Evolutionary conservation across 2,329 filamentous ascomycete species (phyloP), one percentile per base, ranked within the genome.

Genomic region (Cytospora leucostoma): DNA sequence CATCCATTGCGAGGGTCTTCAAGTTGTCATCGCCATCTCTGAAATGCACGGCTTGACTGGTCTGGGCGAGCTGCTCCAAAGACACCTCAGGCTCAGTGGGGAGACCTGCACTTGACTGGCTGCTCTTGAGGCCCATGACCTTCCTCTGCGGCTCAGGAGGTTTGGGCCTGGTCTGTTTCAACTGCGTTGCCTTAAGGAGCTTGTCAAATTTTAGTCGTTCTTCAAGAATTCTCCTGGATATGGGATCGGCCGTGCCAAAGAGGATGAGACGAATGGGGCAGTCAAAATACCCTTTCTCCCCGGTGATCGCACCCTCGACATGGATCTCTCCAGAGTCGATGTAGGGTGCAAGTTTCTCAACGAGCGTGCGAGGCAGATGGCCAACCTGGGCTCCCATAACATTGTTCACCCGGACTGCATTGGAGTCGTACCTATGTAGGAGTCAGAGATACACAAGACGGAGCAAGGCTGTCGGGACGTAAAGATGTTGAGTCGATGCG

Each of bases 351-450:
- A 97, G 77, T 74, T 90, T 94, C n/a, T 80, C 77, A 0, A 88
- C 91, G 27, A 92, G 71, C 1, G 76, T 79, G 13, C 85, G 80
- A 7, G 90, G 89, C 49, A 96, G 79, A 74, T 96, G 92, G 0
- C 92, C 92, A 69, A 96, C 91, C 70, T 96, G 92, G 8, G 75
- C 73, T 17, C 86, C 84, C 71, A 90, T 83, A 15, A 93, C 90
- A 73, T 95, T 96, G 69, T 90, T 82, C 1, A 96, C 85, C 6
- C 86, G 84, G 63, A 96, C 92, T 0, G 92, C 92, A 75, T 95
- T 95, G 7, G 68, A 67, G 71, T 95, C 91, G 71, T 89, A 91
- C 68, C 61, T 65, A 47, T 19, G 47, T 4, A 12, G n/a, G 13
- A 47, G 47, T 56, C 27, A 58, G 58, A 37, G 6, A 55, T 27